phyloP scores from a whole-genome alignment of 495 filamentous ascomycete species.

The Lophiotrema nucula region DNA sequence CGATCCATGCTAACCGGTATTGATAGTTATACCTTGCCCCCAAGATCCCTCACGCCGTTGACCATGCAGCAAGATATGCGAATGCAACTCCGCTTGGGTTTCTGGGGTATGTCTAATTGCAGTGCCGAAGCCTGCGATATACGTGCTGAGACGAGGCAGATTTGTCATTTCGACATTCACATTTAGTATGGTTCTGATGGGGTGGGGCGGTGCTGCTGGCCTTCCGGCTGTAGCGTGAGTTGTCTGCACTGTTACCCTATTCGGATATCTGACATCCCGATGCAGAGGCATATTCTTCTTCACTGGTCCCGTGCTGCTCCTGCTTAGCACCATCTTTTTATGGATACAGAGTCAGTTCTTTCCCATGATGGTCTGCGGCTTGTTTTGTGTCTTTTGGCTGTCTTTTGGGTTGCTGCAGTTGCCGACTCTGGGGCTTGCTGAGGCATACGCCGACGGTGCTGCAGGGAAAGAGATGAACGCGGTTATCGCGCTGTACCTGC shows the following conservation, averaged over 20 bases:
- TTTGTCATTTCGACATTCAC: slow-evolving; percentile 51
- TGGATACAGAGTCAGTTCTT: slow-evolving; percentile 57
- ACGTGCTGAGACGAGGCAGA: background rate
- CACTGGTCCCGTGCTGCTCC: slow-evolving; percentile 50
- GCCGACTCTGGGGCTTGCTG: slow-evolving; percentile 51
- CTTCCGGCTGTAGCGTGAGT: slow-evolving; percentile 47
- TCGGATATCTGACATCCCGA: slow-evolving; percentile 39
- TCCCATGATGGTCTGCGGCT: slow-evolving; percentile 56
- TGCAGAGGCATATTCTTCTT: slow-evolving; percentile 59
- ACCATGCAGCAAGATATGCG: slow-evolving; percentile 57
- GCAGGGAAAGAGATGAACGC: slow-evolving; percentile 50
- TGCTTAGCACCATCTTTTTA: slow-evolving; percentile 51
- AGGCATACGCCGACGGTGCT: slow-evolving; percentile 49
- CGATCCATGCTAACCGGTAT: background rate
- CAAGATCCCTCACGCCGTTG: slow-evolving; percentile 50
- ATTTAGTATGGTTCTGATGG: slow-evolving; percentile 50
- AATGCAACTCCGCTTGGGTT: slow-evolving; percentile 46
- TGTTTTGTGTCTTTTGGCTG: slow-evolving; percentile 58
- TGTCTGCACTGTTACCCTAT: background rate
- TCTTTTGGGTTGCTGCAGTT: slow-evolving; percentile 55
- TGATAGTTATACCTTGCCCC: slow-evolving; percentile 54
- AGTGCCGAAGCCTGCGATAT: background rate
- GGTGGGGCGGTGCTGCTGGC: slow-evolving; percentile 52
- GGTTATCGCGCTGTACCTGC: slow-evolving; percentile 50
- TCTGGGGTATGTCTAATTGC: slow-evolving; percentile 40